Percentiles rank a stretch among this genome's conserved stretches.
Evolutionary conservation across 495 filamentous ascomycete genomes (phyloP).

Genomic region (Cudoniella acicularis): DNA sequence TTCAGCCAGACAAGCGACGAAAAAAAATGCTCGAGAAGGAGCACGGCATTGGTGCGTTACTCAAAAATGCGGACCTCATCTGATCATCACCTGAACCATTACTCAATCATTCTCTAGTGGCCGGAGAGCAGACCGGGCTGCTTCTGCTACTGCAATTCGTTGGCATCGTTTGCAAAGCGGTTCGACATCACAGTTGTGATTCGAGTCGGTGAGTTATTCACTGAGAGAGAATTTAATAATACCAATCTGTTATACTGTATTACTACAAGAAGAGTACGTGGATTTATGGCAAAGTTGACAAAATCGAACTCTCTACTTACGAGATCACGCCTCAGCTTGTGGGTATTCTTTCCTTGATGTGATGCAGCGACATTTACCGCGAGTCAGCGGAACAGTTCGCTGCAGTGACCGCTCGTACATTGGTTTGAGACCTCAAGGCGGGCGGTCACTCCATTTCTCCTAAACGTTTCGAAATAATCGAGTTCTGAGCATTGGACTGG

Average conservation of each 20-base stretch:
- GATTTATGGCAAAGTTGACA: no score
- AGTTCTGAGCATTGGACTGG: neutral
- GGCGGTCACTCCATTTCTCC: neutral
- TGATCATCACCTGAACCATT: neutral
- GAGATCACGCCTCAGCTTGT: no score
- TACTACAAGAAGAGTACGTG: no score
- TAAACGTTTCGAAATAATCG: neutral
- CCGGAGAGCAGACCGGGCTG: neutral
- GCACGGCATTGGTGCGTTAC: neutral
- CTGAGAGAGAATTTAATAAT: no score
- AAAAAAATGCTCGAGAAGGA: neutral
- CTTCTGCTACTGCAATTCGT: neutral
- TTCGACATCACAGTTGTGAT: no score
- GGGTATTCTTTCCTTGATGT: no score
- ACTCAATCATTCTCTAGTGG: neutral
- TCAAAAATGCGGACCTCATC: neutral
- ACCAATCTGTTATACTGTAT: no score
- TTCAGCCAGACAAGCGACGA: neutral
- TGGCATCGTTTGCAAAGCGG: neutral
- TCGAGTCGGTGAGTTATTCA: no score
- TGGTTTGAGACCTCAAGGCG: neutral
- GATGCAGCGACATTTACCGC: no score
- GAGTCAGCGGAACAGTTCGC: no score
- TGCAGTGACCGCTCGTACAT: neutral
- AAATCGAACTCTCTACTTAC: no score